Evolutionary conservation across 2,329 filamentous ascomycete species (phyloP).

Genomic region (Colletotrichum lentis): DNA sequence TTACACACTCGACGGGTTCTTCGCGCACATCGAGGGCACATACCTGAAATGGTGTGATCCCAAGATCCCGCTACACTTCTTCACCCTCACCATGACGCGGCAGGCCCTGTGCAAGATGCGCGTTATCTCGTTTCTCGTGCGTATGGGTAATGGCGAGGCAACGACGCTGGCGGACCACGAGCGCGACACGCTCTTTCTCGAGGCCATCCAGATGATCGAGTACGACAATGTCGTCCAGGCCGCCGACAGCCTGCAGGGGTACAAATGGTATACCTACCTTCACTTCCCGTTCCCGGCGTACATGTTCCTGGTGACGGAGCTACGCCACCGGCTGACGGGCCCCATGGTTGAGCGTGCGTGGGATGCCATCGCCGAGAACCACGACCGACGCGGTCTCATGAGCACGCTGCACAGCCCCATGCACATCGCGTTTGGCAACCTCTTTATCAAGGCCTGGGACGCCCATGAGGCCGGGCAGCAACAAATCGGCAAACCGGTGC

Average conservation of each 20-base stretch:
- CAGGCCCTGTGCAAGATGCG: conserved; percentile 65
- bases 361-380: conserved; percentile 64
- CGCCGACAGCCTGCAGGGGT: conserved; percentile 59
- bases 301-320: conserved; percentile 66
- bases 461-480: conserved; percentile 60
- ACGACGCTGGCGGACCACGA: conserved; percentile 55
- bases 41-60: conserved; percentile 66
- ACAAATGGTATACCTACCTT: conserved; percentile 66
- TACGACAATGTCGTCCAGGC: conserved; percentile 65
- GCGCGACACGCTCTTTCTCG: conserved; percentile 61
- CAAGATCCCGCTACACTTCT: conserved; percentile 67
- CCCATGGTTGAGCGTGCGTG: conserved; percentile 66
- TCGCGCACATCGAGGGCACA: conserved; percentile 62
- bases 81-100: conserved; percentile 66
- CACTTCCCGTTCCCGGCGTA: conserved; percentile 69
- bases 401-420: conserved; percentile 63
- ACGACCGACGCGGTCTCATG: conserved; percentile 60
- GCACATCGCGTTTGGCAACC: conserved; percentile 64
- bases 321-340: conserved; percentile 61
- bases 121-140: conserved; percentile 62
- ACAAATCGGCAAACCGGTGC: conserved; percentile 53
- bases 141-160: conserved; percentile 53
- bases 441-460: conserved; percentile 71
- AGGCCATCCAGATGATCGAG: conserved; percentile 66
- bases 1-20: conserved; percentile 62